Conservation (phyloP, 2,329 filamentous ascomycete species). For the Calcarisporium arbuscula region DNA sequence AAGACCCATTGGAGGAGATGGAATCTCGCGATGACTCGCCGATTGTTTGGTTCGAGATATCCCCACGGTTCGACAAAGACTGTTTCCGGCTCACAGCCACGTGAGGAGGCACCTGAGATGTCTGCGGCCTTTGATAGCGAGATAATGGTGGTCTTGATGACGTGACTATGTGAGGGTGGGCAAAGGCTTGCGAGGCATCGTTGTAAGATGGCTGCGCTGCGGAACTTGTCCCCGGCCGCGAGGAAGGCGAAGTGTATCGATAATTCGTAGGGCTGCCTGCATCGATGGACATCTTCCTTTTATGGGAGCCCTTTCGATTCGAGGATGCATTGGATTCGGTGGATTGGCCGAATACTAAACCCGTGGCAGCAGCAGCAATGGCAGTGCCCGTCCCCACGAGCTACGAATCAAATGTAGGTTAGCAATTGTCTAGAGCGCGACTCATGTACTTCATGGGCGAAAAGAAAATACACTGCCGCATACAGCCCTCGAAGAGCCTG, state of each 20-base stretch:
- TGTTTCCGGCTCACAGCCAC: slow-evolving; percentile 33
- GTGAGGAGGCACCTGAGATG: slow-evolving; percentile 35
- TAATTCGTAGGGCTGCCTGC: slow-evolving; percentile 24
- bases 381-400: slow-evolving; percentile 57
- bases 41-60: slow-evolving; percentile 28
- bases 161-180: slow-evolving; percentile 22
- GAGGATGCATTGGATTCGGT: slow-evolving; percentile 30
- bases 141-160: slow-evolving; percentile 30
- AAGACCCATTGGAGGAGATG: slow-evolving; percentile 57
- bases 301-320: slow-evolving; percentile 20
- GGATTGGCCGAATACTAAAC: slow-evolving; percentile 53
- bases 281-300: slow-evolving; percentile 26
- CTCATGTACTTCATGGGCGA: no score
- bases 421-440: no score
- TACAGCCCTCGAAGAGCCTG: no score
- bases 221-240: slow-evolving; percentile 39
- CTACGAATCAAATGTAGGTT: slow-evolving; percentile 33
- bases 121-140: slow-evolving; percentile 30
- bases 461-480: no score
- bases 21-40: slow-evolving; percentile 48
- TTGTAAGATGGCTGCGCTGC: slow-evolving; percentile 23
- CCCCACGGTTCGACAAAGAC: slow-evolving; percentile 34
- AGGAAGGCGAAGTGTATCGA: slow-evolving; percentile 20
- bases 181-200: slow-evolving; percentile 23
- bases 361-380: slow-evolving; percentile 53